Conservation (phyloP, 441 rosid genomes). For the California macrophylla region DNA sequence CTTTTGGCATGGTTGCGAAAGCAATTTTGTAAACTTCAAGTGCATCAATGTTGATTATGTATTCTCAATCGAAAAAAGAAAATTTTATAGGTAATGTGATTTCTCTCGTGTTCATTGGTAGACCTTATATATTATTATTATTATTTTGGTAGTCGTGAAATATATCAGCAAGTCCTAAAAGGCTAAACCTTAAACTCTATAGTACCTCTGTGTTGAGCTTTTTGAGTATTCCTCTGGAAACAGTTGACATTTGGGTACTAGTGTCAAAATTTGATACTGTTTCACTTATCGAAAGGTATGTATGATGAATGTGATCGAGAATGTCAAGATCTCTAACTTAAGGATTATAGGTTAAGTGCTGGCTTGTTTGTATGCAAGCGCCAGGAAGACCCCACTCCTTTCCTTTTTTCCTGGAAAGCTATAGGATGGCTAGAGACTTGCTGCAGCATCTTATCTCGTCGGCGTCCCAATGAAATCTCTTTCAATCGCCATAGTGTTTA, state of each 20-base stretch:
- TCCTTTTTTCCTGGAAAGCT: background rate
- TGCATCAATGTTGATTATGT: background rate
- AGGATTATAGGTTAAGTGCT: background rate
- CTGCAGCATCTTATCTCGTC: slow-evolving; percentile 3
- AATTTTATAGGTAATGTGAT: background rate
- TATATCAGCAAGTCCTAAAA: background rate
- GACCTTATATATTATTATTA: background rate
- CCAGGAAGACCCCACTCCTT: background rate
- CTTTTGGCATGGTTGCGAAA: background rate
- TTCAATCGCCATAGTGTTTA: background rate
- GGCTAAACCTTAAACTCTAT: background rate
- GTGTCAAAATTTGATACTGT: background rate
- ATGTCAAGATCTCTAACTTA: background rate
- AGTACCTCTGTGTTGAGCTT: background rate
- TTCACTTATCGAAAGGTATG: background rate
- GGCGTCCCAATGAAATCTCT: background rate
- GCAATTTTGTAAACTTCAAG: slow-evolving; percentile 4
- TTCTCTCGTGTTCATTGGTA: background rate
- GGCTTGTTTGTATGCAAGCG: background rate
- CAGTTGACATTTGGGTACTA: background rate
- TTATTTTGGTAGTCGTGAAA: background rate
- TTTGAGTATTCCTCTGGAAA: background rate
- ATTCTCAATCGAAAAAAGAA: background rate
- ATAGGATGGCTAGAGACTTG: background rate
- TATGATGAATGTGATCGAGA: background rate